Evolutionary conservation across 208 protist genomes (phyloP).

Genomic region (Crithidia acanthocephali): DNA sequence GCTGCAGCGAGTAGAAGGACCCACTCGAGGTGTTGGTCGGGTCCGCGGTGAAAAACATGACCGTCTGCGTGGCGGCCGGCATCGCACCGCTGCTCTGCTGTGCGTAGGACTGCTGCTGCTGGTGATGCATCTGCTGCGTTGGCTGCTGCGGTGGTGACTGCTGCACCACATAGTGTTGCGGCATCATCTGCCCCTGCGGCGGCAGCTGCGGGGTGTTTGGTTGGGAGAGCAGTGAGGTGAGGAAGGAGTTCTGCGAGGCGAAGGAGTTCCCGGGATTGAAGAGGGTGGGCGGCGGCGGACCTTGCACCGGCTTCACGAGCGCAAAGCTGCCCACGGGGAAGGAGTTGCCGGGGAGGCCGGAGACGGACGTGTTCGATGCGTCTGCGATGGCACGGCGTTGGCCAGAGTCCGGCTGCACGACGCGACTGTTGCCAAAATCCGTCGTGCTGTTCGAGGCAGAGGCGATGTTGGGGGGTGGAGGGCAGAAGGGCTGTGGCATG

Average conservation of each 20-base stretch:
- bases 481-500: slow-evolving; percentile 10
- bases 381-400: slow-evolving; percentile 16
- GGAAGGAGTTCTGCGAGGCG: slow-evolving; percentile 6
- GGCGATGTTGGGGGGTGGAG: slow-evolving; percentile 9
- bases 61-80: slow-evolving; percentile 10
- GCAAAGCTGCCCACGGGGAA: slow-evolving; percentile 15
- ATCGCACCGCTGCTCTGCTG: slow-evolving; percentile 2
- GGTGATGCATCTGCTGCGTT: slow-evolving; percentile 11
- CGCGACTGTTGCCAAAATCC: slow-evolving; percentile 26
- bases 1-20: slow-evolving; percentile 20
- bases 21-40: neutral
- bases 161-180: slow-evolving; percentile 22
- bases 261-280: slow-evolving; percentile 14
- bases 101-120: slow-evolving; percentile 3
- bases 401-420: slow-evolving; percentile 1
- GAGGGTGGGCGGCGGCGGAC: slow-evolving; percentile 8
- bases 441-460: slow-evolving; percentile 29
- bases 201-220: slow-evolving; percentile 17
- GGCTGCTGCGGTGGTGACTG: slow-evolving; percentile 4
- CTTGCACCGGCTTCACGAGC: slow-evolving; percentile 23
- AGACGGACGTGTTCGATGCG: slow-evolving; percentile 4
- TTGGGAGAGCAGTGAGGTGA: slow-evolving; percentile 23
- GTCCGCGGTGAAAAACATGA: slow-evolving; percentile 16
- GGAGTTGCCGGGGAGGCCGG: slow-evolving; percentile 2
- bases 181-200: slow-evolving; percentile 17